Percentiles rank a stretch among this genome's conserved stretches.
Evolutionary conservation across 1,284 basidiomycete species (phyloP).

Genomic region (Inonotus hispidus): DNA sequence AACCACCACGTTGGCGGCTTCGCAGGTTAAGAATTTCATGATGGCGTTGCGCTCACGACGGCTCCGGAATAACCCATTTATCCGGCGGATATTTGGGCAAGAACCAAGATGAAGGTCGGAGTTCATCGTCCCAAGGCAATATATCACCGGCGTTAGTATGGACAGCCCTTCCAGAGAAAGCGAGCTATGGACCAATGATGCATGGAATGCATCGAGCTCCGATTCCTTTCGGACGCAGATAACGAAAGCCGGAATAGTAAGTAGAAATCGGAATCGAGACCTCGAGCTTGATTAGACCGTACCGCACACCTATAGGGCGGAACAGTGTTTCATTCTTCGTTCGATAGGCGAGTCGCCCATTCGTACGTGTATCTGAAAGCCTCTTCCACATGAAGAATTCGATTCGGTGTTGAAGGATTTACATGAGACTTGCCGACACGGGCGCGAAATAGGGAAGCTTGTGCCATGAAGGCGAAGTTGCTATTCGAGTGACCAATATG

Average conservation of each 20-base stretch:
- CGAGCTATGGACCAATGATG: not conserved
- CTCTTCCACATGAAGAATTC: not conserved
- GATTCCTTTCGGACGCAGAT: not conserved
- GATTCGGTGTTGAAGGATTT: not conserved
- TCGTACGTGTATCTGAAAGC: not conserved
- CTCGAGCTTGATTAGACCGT: not conserved
- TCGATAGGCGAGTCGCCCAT: no score
- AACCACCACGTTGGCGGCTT: no score
- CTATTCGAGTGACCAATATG: not conserved
- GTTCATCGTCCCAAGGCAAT: not conserved
- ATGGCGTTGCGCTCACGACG: no score
- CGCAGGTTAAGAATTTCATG: no score
- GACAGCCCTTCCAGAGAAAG: not conserved
- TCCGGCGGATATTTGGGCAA: no score
- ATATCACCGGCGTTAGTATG: conserved; percentile 8
- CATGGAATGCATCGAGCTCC: not conserved
- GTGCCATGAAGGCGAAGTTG: conserved; percentile 15
- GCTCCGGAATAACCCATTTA: no score
- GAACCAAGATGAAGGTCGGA: no score
- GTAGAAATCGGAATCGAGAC: not conserved
- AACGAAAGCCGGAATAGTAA: not conserved
- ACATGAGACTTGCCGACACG: not conserved
- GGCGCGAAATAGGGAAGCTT: not conserved
- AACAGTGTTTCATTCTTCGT: no score
- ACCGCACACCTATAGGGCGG: no score